Evolutionary conservation across 1,139 yeast species (phyloP).

Genomic region (Yamadazyma jaroonii): DNA sequence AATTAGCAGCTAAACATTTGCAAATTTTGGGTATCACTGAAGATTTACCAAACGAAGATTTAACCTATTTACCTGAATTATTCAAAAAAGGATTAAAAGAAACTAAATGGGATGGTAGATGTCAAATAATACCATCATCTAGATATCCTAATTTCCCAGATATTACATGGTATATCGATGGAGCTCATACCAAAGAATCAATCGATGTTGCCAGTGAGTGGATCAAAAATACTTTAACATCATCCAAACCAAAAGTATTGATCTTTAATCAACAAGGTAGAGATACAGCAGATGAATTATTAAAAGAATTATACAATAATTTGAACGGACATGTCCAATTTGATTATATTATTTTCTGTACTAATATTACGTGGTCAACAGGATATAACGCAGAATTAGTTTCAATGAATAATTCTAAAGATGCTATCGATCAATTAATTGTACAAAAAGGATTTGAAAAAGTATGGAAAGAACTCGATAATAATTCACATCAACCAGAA

Average conservation of each 20-base stretch:
- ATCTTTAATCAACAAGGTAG: slow-evolving; percentile 93
- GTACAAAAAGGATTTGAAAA: slow-evolving; percentile 79
- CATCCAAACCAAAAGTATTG: slow-evolving; percentile 40
- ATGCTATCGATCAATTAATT: slow-evolving; percentile 68
- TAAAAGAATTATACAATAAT: slow-evolving; percentile 49
- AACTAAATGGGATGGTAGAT: slow-evolving; percentile 92
- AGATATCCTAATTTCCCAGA: slow-evolving; percentile 31
- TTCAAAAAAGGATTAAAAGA: slow-evolving; percentile 62
- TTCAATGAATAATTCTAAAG: slow-evolving; percentile 78
- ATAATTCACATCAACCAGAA: slow-evolving; percentile 19
- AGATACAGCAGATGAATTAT: slow-evolving; percentile 66
- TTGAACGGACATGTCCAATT: slow-evolving; percentile 42
- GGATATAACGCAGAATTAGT: slow-evolving; percentile 87
- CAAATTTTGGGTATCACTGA: slow-evolving; percentile 37
- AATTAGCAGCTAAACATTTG: slow-evolving; percentile 67
- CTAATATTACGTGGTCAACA: slow-evolving; percentile 87
- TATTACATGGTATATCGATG: slow-evolving; percentile 82
- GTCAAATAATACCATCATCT: slow-evolving; percentile 61
- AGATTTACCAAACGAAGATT: slow-evolving; percentile 24
- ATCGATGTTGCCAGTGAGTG: slow-evolving; percentile 76
- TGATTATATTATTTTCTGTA: slow-evolving; percentile 79
- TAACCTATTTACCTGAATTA: slow-evolving; percentile 47
- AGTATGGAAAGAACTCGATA: slow-evolving; percentile 62
- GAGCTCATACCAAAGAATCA: slow-evolving; percentile 94
- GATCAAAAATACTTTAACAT: slow-evolving; percentile 49